These are phyloP conservation scores for Epichloe brachyelytri DNA, from an alignment of 2,329 filamentous ascomycete species.

Conservation along the genomic window DNA sequence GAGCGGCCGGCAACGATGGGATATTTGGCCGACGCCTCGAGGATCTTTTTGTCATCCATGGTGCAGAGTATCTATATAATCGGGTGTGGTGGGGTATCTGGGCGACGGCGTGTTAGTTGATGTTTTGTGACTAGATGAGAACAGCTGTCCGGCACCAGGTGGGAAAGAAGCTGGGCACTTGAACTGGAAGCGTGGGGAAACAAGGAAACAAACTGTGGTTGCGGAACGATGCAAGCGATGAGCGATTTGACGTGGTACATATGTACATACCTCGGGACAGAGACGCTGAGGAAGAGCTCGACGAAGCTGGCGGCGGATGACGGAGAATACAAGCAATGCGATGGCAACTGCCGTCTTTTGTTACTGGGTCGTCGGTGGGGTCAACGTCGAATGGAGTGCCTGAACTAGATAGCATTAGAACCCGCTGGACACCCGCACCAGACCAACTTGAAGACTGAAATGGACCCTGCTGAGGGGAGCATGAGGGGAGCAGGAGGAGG, in stretches of 20 bases:
- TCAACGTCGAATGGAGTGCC: background rate
- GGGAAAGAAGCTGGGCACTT: background rate
- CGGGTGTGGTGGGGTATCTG: background rate
- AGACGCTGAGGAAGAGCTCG: background rate
- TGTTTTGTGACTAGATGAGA: background rate
- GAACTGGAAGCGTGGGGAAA: background rate
- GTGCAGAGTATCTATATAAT: constrained; percentile 4
- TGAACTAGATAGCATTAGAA: too few species aligned
- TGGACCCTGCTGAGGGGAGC: too few species aligned
- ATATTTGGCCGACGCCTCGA: constrained; percentile 49
- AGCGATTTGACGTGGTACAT: background rate
- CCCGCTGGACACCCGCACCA: too few species aligned
- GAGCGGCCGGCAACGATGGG: constrained; percentile 40
- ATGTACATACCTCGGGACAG: background rate
- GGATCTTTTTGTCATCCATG: constrained; percentile 44
- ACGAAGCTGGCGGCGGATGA: background rate
- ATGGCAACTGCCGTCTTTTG: background rate
- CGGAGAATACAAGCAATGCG: background rate
- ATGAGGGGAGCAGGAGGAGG: too few species aligned
- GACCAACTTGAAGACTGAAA: too few species aligned
- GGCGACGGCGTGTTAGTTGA: background rate
- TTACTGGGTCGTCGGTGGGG: background rate
- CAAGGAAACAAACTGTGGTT: too few species aligned
- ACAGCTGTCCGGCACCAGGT: background rate
- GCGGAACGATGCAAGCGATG: background rate